Conservation (phyloP, 140 eudicot species). For the Oenanthe javanica region DNA sequence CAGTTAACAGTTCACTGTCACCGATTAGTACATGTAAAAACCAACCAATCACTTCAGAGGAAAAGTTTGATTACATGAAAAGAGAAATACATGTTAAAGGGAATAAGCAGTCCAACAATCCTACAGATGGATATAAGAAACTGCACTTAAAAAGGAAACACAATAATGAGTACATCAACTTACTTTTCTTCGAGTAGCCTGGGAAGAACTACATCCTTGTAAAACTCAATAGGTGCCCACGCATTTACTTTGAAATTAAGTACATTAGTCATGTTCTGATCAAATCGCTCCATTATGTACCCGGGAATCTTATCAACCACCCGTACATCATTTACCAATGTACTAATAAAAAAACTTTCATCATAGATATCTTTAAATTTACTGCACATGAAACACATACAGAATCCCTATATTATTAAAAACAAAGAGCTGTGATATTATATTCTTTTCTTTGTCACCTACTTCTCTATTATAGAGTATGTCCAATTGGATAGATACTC, state of each 20-base stretch:
- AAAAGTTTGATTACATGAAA: neutral
- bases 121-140: neutral
- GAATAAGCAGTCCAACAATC: neutral
- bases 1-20: neutral
- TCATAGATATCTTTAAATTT: constrained; percentile 83
- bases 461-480: neutral
- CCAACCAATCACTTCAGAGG: neutral
- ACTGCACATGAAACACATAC: constrained; percentile 41
- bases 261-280: constrained; percentile 79
- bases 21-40: neutral
- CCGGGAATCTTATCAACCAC: constrained; percentile 74
- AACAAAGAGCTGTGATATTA: neutral
- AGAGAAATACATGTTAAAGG: neutral
- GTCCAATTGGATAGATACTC: neutral
- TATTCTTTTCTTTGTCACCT: neutral
- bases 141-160: neutral
- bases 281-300: constrained; percentile 88
- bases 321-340: constrained; percentile 68
- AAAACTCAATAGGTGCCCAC: constrained; percentile 70
- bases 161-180: constrained; percentile 15
- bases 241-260: constrained; percentile 88
- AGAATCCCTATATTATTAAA: neutral
- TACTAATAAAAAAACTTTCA: constrained; percentile 54
- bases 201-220: constrained; percentile 85
- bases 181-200: constrained; percentile 90